Conservation (phyloP, 176 grass and related monocot genomes). For the Avena insularis region DNA sequence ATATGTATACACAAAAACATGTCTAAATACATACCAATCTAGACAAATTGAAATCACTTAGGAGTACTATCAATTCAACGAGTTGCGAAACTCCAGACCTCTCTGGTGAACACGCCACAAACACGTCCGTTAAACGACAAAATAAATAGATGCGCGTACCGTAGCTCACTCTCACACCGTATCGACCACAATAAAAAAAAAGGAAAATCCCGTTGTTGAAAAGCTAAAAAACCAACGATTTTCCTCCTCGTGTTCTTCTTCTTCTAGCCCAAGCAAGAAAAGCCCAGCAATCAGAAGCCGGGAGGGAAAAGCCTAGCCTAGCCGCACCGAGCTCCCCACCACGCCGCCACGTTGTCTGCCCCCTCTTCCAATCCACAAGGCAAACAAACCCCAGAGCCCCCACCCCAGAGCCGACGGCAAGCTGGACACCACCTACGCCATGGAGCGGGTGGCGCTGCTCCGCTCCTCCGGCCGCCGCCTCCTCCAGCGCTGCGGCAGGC, state of each 20-base stretch:
- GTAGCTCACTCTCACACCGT: constrained; percentile 1
- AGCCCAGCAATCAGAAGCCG: constrained; percentile 34
- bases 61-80: not conserved
- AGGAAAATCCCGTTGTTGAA: not conserved
- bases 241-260: constrained; percentile 45
- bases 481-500: constrained; percentile 56
- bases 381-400: not conserved
- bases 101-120: constrained; percentile 13
- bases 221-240: constrained; percentile 10
- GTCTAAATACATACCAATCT: too few species aligned
- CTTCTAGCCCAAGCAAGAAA: constrained; percentile 52
- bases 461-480: constrained; percentile 64
- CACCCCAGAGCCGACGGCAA: constrained; percentile 34
- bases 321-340: constrained; percentile 34
- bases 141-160: not conserved
- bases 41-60: too few species aligned
- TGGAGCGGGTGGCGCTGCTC: constrained; percentile 93
- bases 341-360: constrained; percentile 44
- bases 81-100: constrained; percentile 1
- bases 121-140: constrained; percentile 50
- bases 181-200: constrained; percentile 33
- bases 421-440: constrained; percentile 65
- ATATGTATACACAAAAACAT: too few species aligned
- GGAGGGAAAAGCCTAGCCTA: constrained; percentile 41
- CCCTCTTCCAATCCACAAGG: constrained; percentile 24